phyloP scores from a whole-genome alignment of 176 grass and related monocot genomes.

The Bonia amplexicaulis region DNA sequence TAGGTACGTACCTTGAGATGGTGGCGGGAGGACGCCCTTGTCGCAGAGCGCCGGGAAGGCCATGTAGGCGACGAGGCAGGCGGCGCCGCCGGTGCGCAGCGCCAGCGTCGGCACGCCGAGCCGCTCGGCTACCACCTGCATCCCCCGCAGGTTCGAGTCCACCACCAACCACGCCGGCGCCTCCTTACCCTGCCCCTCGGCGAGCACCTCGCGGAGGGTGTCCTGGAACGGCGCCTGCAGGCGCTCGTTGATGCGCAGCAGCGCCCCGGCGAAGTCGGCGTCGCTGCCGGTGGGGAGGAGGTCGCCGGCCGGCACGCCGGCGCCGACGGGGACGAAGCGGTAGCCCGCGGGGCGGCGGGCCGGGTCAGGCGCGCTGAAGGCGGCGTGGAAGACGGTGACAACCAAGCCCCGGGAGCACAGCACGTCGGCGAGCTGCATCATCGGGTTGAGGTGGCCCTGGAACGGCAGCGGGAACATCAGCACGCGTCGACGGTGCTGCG shows the following conservation, averaged over 20 bases:
- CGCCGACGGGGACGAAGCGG: slow-evolving; percentile 5
- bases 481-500: not conserved
- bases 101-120: slow-evolving; percentile 1
- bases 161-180: not conserved
- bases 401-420: slow-evolving; percentile 30
- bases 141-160: not conserved
- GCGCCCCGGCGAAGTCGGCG: not conserved
- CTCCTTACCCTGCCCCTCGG: not conserved
- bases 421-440: slow-evolving; percentile 39
- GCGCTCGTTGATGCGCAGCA: not conserved
- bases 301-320: not conserved
- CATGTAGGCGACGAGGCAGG: slow-evolving; percentile 15
- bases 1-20: not conserved
- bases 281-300: not conserved
- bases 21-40: not conserved
- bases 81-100: slow-evolving; percentile 6
- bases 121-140: not conserved
- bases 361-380: slow-evolving; percentile 24
- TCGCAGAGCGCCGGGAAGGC: slow-evolving; percentile 14
- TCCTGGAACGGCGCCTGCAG: not conserved
- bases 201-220: not conserved
- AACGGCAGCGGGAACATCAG: slow-evolving; percentile 49
- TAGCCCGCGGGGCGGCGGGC: not conserved
- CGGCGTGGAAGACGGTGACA: slow-evolving; percentile 38
- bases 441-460: slow-evolving; percentile 49